Percentiles rank a stretch among this genome's conserved stretches.
These are phyloP conservation scores for Tricholoma hemisulphureum DNA, from an alignment of 768 basidiomycete species.

Conservation along the genomic window DNA sequence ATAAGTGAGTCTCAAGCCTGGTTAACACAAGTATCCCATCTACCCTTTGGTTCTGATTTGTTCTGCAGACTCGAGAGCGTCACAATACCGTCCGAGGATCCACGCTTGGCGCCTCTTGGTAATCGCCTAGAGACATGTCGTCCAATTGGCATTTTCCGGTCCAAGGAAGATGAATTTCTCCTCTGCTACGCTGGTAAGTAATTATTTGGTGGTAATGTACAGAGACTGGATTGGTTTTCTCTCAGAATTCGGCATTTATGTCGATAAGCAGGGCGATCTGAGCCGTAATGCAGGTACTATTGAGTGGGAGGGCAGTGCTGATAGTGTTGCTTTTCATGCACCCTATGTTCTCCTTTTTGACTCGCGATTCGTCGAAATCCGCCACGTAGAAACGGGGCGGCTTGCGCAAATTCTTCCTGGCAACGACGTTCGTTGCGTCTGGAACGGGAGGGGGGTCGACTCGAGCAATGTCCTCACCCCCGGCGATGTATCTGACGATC, in stretches of 20 bases:
- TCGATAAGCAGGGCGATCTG: conserved; percentile 88
- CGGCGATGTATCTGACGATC: conserved; percentile 46
- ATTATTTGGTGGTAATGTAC: not conserved
- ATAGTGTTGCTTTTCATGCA: conserved; percentile 84
- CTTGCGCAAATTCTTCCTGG: conserved; percentile 82
- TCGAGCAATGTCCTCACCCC: conserved; percentile 63
- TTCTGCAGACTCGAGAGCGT: conserved; percentile 62
- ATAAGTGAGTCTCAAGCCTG: conserved; percentile 71
- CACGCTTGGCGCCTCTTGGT: conserved; percentile 63
- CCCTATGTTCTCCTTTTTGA: conserved; percentile 90
- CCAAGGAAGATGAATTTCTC: conserved; percentile 83
- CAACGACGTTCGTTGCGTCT: conserved; percentile 79
- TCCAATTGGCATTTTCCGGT: conserved; percentile 88
- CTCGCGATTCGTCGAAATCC: conserved; percentile 85
- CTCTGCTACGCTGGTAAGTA: conserved; percentile 81
- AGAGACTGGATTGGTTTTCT: not conserved
- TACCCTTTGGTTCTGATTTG: not conserved
- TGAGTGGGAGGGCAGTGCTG: conserved; percentile 94
- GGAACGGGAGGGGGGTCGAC: conserved; percentile 72
- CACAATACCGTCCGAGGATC: conserved; percentile 75
- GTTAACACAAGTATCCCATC: not conserved
- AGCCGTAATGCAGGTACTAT: conserved; percentile 68
- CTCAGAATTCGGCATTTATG: conserved; percentile 87
- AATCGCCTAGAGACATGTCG: conserved; percentile 79
- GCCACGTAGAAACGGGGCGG: conserved; percentile 77